Percentiles rank a stretch among this genome's conserved stretches.
Evolutionary conservation across 2,329 filamentous ascomycete genomes (phyloP).

Genomic region (Fusarium sp.): DNA sequence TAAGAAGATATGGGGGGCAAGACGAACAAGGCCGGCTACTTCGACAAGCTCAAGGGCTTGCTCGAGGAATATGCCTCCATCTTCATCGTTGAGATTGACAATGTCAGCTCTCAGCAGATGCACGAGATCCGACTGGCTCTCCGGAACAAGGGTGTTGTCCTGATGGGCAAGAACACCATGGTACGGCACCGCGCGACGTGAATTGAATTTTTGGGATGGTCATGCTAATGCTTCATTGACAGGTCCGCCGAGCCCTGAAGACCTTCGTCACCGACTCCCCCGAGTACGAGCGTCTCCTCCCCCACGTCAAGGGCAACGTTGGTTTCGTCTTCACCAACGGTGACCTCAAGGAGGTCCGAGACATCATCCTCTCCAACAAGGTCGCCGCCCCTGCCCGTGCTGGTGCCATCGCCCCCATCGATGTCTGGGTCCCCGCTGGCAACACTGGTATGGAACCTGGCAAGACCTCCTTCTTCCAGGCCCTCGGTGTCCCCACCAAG

Average conservation of each 20-base stretch:
- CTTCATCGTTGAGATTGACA: constrained; percentile 98
- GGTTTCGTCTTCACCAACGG: constrained; percentile 99
- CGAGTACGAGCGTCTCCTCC: constrained; percentile 98
- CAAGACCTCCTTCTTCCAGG: constrained; percentile 99
- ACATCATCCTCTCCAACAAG: constrained; percentile 96
- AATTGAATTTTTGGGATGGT: not conserved
- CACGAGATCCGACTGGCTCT: constrained; percentile 98
- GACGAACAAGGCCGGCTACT: constrained; percentile 95
- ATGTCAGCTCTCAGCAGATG: constrained; percentile 99
- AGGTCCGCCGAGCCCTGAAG: constrained; percentile 97
- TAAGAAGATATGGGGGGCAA: constrained; percentile 99
- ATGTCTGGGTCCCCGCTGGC: constrained; percentile 96
- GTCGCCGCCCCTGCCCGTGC: constrained; percentile 98
- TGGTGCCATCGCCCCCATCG: constrained; percentile 91
- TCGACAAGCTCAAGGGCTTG: constrained; percentile 98
- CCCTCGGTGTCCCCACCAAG: constrained; percentile 99
- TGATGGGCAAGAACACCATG: constrained; percentile 99
- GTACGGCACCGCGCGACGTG: constrained; percentile 60
- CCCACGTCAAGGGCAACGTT: constrained; percentile 96
- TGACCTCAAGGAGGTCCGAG: constrained; percentile 91
- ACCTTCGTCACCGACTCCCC: constrained; percentile 90
- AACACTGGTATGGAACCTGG: constrained; percentile 99
- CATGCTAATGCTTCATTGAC: constrained; percentile 32
- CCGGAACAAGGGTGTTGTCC: constrained; percentile 90
- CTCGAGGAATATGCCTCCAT: constrained; percentile 97